Conservation (phyloP, 148 eudicot genomes). For the Selenicereus undatus region DNA sequence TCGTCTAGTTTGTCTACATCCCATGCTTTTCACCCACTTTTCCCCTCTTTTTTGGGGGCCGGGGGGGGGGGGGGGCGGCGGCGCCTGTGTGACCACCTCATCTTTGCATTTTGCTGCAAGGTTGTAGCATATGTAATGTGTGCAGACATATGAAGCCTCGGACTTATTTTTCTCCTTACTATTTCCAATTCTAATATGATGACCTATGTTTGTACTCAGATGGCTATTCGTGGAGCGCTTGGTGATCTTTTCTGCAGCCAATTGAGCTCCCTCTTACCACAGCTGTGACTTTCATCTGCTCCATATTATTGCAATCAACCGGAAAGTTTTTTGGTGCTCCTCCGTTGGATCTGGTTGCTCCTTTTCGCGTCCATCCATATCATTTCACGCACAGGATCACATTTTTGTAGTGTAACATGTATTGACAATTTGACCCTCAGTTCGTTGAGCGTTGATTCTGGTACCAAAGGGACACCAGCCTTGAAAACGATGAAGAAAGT, state of each 20-base stretch:
- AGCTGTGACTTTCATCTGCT: slow-evolving; percentile 11
- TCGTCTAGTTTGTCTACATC: not conserved
- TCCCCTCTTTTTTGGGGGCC: no score
- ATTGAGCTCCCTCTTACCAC: slow-evolving; percentile 49
- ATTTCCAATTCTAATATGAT: not conserved
- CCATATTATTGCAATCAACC: not conserved
- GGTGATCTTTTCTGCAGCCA: slow-evolving; percentile 82
- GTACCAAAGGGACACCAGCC: not conserved
- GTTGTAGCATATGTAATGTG: not conserved
- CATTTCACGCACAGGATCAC: not conserved
- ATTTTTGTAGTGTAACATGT: not conserved
- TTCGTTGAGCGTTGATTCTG: not conserved
- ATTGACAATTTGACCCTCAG: not conserved
- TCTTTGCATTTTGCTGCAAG: not conserved
- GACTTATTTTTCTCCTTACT: not conserved
- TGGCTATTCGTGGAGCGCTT: slow-evolving; percentile 90
- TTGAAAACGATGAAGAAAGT: not conserved
- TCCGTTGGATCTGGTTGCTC: not conserved
- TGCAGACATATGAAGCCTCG: not conserved
- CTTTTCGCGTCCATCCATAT: not conserved
- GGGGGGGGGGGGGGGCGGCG: no score
- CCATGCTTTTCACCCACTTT: not conserved
- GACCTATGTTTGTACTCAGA: slow-evolving; percentile 37
- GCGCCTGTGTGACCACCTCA: not conserved
- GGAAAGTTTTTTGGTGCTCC: not conserved